Base-by-base conservation (phyloP, 164 flowering plant species). In the Sextonia rubra region DNA sequence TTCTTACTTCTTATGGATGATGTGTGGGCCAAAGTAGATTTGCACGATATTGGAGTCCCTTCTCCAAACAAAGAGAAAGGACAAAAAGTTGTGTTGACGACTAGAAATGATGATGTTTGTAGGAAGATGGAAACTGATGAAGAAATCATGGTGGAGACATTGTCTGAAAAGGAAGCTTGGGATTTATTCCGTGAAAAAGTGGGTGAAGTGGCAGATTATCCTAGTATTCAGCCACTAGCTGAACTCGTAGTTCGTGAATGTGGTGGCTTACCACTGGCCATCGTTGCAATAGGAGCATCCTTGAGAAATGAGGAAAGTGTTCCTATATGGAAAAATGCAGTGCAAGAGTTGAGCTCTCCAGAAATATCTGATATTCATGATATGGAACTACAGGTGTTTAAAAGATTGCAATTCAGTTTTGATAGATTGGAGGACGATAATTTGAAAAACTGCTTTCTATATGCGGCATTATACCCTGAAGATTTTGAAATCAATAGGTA, bases 1-100 rank as follows among this genome's bases (percentile, higher is more conserved):
- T 82, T 70, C 47, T 75, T 82, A 69, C 26, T 82, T 20, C 79
- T 82, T 26, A 55, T 79, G 17, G 84, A 82, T 71, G 79, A 75
- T 17, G 79, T 79, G 4, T 48, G 17, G 23, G 66, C 69, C 9
- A 47, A 2, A 1, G 9, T 77, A 37, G 71, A 77, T 68, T 66
- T 77, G 12, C n/a, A 64, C 32, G 4, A n/a, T 18, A 20, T 82
- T 7, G 82, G 82, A 11, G 23, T 77, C 12, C 72, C 27, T 0
- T 12, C 37, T 37, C 69, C 25, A 6, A 11, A 44, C 44, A 4
- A 64, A 64, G 44, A 73, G 4, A 61, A 30, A 9, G 71, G 47
- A 26, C 62, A 79, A 24, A 82, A 82, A 37, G 67, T 79, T 23
- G 80, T 77, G 0, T 44, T 82, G 15, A 49, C 84, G 20, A 72